Base-by-base conservation (phyloP, 2,329 filamentous ascomycete species). In the Orbilia blumenaviensis region DNA sequence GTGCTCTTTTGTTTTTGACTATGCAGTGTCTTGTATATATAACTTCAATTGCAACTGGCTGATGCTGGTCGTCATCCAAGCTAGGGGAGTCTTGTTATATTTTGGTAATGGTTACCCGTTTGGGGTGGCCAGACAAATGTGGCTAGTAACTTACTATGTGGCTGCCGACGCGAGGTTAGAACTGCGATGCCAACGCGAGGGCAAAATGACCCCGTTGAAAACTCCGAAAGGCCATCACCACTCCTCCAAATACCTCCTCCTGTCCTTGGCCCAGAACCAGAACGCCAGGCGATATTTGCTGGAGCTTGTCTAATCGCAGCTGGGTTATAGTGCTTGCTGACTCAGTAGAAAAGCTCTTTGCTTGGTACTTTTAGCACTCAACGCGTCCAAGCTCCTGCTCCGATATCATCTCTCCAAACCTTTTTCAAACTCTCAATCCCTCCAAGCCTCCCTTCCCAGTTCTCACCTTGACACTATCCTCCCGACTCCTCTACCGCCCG, bases 301-400 rank as follows among this genome's bases (percentile, higher is more conserved):
- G 16, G 23, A 46, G 23, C 34, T 34, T 34, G 25, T 16, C 7
- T 27, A 48, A 48, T 36, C 36, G 16, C 27, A 23, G 2, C 3
- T 44, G 12, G 9, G 32, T 61, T 41, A 21, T 29, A n/a, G 12
- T 29, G 16, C 23, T 8, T 29, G 36, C 36, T 71, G 66, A 71
- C 44, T 71, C 54, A 71, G 56, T 38, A 27, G 14, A 38, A n/a
- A 25, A 25, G 44, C 50, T 56, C 18, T 56, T 56, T 56, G 9
- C 52, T 38, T 36, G 16, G 64, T 58, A 54, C n/a, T 48, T 32
- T 56, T 56, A n/a, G 56, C 56, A 44, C 66, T 71, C 66, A 71
- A 71, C 66, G 66, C 66, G 66, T 71, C 66, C 66, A 62, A 69
- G 50, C 46, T 66, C 62, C 36, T 38, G 23, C 38, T 14, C 36